Evolutionary conservation across 1,139 yeast species (phyloP), one percentile per base, ranked within the genome.

Genomic region (Yamadazyma songkhlaensis): DNA sequence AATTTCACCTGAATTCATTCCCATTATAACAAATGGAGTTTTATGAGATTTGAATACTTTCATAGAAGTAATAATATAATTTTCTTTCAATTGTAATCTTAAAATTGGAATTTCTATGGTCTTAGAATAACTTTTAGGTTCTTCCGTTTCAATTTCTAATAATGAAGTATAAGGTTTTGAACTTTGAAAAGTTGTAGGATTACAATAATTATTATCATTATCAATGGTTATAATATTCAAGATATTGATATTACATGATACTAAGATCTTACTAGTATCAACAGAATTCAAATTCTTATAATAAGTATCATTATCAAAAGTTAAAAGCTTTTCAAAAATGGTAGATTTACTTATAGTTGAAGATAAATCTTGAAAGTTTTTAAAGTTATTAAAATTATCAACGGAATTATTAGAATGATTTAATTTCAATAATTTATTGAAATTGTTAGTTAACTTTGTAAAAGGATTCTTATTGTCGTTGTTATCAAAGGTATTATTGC

Each of bases 1-100:
- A 1, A 69, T 41, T 28, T 60, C 62, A 3, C 76, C 74, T 4
- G 64, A 49, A 41, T 60, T 64, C 34, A 67, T 53, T 1, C 75
- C 76, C n/a, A 67, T 29, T 1, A 67, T 42, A 1, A 64, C 51
- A 2, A 59, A 43, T 2, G 69, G 64, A 6, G 21, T 20, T 9
- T 58, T 58, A 23, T 45, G 40, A 9, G 46, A 38, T 6, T 51
- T 51, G 38, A 64, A 57, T 3, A 69, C 43, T n/a, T 55, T 50
- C 38, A 67, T 39, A 4, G 59, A 44, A 0, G 74, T 65, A 3
- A 64, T 55, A 6, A 67, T 44, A 7, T 55, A 42, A 21, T 53
- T 46, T 9, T 49, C 44, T 14, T 56, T 51, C 35, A 68, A 57
- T 37, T 59, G 60, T 3, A 70, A 36, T 28, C 75, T 45, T 25